Percentiles rank a stretch among this genome's conserved stretches.
Evolutionary conservation across 2,329 filamentous ascomycete species (phyloP).

Genomic region (Cadophora gregata): DNA sequence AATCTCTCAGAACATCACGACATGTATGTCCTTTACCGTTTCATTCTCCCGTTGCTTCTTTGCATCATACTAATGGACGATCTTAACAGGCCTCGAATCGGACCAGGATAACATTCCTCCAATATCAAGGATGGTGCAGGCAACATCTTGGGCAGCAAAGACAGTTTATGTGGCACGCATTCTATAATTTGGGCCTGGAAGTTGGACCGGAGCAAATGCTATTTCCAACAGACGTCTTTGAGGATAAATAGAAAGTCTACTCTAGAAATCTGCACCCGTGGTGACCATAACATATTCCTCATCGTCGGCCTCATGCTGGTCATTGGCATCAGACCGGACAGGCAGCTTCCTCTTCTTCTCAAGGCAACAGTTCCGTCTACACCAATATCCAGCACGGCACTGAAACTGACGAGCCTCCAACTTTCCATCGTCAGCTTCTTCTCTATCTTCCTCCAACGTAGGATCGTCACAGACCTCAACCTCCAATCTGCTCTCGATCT

Average conservation of each 20-base stretch:
- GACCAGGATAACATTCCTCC: conserved; percentile 30
- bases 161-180: not conserved
- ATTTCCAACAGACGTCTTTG: not conserved
- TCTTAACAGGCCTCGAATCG: conserved; percentile 31
- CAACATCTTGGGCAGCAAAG: not conserved
- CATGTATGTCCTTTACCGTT: conserved; percentile 59
- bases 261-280: not conserved
- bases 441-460: not conserved
- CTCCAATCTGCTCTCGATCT: not conserved
- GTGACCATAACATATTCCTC: not conserved
- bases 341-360: not conserved
- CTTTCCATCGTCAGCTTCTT: not conserved
- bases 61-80: not conserved
- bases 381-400: not conserved
- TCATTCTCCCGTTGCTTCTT: not conserved
- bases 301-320: not conserved
- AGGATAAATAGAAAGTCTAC: not conserved
- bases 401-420: not conserved
- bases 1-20: conserved; percentile 96
- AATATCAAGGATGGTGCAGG: not conserved
- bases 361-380: not conserved
- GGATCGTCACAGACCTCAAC: not conserved
- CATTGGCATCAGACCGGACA: not conserved
- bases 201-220: not conserved
- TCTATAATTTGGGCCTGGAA: not conserved